Percentiles rank a stretch among this genome's conserved stretches.
Evolutionary conservation across 2,329 filamentous ascomycete genomes (phyloP).

Genomic region (Apiospora hydei): DNA sequence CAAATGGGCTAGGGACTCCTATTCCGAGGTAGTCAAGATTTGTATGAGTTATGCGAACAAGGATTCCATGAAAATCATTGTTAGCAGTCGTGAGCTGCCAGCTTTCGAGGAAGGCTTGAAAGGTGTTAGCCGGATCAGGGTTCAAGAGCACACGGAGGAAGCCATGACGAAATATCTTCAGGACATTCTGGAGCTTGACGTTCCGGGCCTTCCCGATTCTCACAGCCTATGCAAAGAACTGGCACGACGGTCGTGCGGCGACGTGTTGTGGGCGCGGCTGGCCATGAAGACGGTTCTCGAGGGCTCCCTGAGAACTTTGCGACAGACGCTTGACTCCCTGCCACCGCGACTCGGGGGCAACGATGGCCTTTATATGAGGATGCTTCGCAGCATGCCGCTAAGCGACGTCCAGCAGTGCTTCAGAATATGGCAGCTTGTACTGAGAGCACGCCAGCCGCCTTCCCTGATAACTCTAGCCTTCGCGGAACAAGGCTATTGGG

Average conservation of each 20-base stretch:
- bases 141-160: constrained; percentile 25
- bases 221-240: constrained; percentile 25
- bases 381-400: constrained; percentile 39
- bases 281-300: constrained; percentile 27
- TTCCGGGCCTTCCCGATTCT: constrained; percentile 25
- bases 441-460: constrained; percentile 42
- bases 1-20: constrained; percentile 42
- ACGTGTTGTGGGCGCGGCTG: constrained; percentile 26
- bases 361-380: constrained; percentile 44
- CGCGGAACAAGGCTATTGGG: constrained; percentile 38
- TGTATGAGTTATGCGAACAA: constrained; percentile 40
- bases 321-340: constrained; percentile 39
- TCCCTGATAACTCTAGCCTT: constrained; percentile 41
- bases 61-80: constrained; percentile 31
- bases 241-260: constrained; percentile 24
- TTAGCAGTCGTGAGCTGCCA: constrained; percentile 26
- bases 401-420: constrained; percentile 38
- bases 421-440: constrained; percentile 41
- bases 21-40: constrained; percentile 38
- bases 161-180: constrained; percentile 25
- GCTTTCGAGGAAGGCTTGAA: constrained; percentile 22
- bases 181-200: constrained; percentile 24
- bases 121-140: constrained; percentile 22
- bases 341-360: constrained; percentile 41
- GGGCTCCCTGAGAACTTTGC: constrained; percentile 39